Conservation (phyloP, 257 asterid genomes). For the Paraleonurus japonicus region DNA sequence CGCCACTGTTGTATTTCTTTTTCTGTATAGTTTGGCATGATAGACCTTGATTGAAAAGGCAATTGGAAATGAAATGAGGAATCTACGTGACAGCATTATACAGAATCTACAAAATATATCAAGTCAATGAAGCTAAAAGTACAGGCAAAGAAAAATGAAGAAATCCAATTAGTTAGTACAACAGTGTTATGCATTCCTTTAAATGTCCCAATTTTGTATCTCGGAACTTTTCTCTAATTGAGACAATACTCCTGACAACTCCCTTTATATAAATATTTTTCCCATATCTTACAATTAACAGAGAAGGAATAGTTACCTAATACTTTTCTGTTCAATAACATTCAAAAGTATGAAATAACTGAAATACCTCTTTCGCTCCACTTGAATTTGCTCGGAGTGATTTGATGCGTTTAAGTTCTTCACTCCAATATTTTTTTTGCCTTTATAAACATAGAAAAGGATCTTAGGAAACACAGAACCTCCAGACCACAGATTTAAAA, state of each 20-base stretch:
- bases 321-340: constrained; percentile 14
- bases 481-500: neutral
- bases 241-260: neutral
- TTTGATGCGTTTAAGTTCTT: constrained; percentile 33
- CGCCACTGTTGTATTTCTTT: constrained; percentile 92
- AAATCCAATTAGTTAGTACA: neutral
- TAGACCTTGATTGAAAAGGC: constrained; percentile 42
- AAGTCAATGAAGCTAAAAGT: constrained; percentile 4
- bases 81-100: constrained; percentile 2
- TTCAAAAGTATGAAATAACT: constrained; percentile 15
- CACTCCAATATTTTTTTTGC: constrained; percentile 33
- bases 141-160: constrained; percentile 5
- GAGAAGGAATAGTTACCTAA: neutral
- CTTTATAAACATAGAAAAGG: constrained; percentile 32
- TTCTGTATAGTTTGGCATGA: constrained; percentile 56
- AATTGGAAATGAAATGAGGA: constrained; percentile 22
- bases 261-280: neutral
- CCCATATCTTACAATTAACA: neutral
- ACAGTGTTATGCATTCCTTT: neutral
- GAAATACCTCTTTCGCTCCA: constrained; percentile 56
- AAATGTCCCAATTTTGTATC: neutral
- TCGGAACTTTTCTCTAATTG: neutral
- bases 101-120: neutral
- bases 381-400: constrained; percentile 38
- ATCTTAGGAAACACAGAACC: constrained; percentile 13